Conservation (phyloP, 2,329 filamentous ascomycete genomes). For the Dendrostoma leiphaemia region DNA sequence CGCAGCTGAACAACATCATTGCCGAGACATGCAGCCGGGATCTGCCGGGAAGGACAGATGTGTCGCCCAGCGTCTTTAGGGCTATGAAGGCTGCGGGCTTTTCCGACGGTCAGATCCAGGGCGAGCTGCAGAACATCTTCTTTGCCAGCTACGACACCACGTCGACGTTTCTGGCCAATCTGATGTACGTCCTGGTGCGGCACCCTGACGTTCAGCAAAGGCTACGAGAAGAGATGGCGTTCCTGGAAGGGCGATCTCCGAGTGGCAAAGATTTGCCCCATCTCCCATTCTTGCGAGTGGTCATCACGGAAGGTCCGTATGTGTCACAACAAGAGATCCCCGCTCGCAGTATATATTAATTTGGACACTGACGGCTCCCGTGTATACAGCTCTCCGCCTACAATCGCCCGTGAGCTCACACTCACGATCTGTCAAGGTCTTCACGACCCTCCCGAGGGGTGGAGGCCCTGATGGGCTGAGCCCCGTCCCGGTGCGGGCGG, state of each 20-base stretch:
- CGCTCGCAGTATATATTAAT: too few species aligned
- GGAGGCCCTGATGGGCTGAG: conserved; percentile 7
- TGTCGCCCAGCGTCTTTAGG: conserved; percentile 9
- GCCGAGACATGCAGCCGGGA: background rate
- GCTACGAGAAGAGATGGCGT: conserved; percentile 9
- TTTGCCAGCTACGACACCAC: conserved; percentile 19
- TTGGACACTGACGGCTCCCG: background rate
- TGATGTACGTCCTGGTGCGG: conserved; percentile 6
- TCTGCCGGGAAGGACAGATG: background rate
- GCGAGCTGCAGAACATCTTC: conserved; percentile 18
- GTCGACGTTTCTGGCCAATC: conserved; percentile 12
- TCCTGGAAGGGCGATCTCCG: background rate
- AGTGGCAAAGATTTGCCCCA: conserved; percentile 1
- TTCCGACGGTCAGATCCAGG: conserved; percentile 8
- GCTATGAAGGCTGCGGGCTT: conserved; percentile 9
- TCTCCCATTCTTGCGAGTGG: conserved; percentile 8
- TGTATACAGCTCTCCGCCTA: conserved; percentile 10
- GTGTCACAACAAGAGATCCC: too few species aligned
- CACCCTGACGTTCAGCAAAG: conserved; percentile 1
- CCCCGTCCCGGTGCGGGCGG: conserved; percentile 9
- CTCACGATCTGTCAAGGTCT: conserved; percentile 8
- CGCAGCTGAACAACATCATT: conserved; percentile 10
- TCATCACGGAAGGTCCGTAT: conserved; percentile 13
- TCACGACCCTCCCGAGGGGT: conserved; percentile 12
- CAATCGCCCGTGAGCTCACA: conserved; percentile 15